A percentile compares a stretch with the other conserved stretches of the same genome.
phyloP scores from a whole-genome alignment of 768 basidiomycete species.

The Leccinum aurantiacum region DNA sequence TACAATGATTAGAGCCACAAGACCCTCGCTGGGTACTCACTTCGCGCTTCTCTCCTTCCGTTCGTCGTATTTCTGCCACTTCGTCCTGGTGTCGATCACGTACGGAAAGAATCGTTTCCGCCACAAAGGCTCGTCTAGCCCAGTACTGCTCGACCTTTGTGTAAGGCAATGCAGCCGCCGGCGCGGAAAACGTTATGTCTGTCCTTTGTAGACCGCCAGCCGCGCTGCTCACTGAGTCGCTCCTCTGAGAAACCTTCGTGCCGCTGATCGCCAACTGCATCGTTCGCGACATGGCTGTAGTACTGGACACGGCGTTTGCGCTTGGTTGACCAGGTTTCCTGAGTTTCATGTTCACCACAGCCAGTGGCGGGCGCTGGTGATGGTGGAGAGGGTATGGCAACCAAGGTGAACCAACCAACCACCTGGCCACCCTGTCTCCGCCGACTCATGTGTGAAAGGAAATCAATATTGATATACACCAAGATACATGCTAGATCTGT shows the following conservation, averaged over 20 bases:
- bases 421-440: conserved; percentile 8
- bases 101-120: conserved; percentile 59
- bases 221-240: neutral
- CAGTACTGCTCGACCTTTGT: conserved; percentile 56
- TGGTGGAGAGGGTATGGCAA: neutral
- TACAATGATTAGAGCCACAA: neutral
- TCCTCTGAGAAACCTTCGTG: neutral
- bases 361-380: neutral
- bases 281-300: conserved; percentile 26
- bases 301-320: neutral
- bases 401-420: neutral
- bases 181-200: conserved; percentile 20
- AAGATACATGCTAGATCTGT: conserved; percentile 23
- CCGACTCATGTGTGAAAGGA: conserved; percentile 1
- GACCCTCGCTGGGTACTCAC: conserved; percentile 34
- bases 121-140: conserved; percentile 63
- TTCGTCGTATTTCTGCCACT: conserved; percentile 40
- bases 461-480: conserved; percentile 17
- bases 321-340: conserved; percentile 18
- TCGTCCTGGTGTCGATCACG: conserved; percentile 50
- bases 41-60: conserved; percentile 46
- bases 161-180: conserved; percentile 24
- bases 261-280: conserved; percentile 30
- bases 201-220: conserved; percentile 10
- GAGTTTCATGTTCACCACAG: conserved; percentile 25